Conservation (phyloP, 2,329 filamentous ascomycete genomes). For the Clarireedia monteithiana region DNA sequence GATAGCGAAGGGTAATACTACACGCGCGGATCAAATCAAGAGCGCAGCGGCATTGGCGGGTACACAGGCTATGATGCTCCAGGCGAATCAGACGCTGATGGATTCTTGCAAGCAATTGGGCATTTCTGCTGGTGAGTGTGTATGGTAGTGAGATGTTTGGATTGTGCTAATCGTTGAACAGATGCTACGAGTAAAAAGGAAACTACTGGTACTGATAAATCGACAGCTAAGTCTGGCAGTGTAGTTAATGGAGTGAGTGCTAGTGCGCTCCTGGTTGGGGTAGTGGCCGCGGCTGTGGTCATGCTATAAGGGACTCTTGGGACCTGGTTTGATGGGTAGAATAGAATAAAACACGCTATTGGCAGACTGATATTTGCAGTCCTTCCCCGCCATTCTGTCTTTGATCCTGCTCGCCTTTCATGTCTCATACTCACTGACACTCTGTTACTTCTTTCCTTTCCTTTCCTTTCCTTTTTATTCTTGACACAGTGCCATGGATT, state of each 20-base stretch:
- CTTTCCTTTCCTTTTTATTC: too few species aligned
- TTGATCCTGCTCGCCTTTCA: too few species aligned
- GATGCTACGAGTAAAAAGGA: not conserved
- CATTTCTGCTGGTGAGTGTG: not conserved
- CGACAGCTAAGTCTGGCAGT: not conserved
- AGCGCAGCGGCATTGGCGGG: slow-evolving; percentile 29
- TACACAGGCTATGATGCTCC: slow-evolving; percentile 27
- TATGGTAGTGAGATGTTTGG: not conserved
- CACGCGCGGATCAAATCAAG: slow-evolving; percentile 31
- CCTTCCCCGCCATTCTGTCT: too few species aligned
- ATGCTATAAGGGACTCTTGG: not conserved
- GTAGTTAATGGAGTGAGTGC: not conserved
- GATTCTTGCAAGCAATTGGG: not conserved
- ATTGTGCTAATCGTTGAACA: not conserved
- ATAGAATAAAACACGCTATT: too few species aligned
- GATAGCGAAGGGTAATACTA: slow-evolving; percentile 31
- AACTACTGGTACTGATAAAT: not conserved
- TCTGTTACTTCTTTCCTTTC: too few species aligned
- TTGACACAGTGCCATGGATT: too few species aligned
- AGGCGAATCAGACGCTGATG: slow-evolving; percentile 32
- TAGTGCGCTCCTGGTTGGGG: not conserved
- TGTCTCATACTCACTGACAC: too few species aligned
- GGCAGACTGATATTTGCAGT: too few species aligned
- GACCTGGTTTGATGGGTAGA: too few species aligned
- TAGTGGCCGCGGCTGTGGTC: not conserved